Conservation (phyloP, 1,284 basidiomycete genomes). For the Ceratobasidium sp. region DNA sequence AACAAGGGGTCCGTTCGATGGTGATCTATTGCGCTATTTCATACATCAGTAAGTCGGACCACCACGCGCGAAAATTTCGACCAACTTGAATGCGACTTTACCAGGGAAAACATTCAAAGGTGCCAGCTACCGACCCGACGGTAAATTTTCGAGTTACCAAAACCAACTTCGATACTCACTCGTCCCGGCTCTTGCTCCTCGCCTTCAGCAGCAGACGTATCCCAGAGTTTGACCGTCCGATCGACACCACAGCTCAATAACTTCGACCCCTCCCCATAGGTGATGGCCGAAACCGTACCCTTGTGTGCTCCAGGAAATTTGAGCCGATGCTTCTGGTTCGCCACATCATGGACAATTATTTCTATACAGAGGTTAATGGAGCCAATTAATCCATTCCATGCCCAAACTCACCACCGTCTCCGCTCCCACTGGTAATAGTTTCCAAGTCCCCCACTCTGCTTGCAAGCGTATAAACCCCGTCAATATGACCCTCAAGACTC, state of each 20-base stretch:
- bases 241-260: constrained; percentile 93
- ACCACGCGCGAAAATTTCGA: constrained; percentile 16
- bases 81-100: constrained; percentile 87
- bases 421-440: constrained; percentile 90
- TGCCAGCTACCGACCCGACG: constrained; percentile 1
- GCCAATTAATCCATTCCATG: neutral
- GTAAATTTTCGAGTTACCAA: constrained; percentile 16
- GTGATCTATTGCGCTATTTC: constrained; percentile 76
- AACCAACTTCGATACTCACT: constrained; percentile 45
- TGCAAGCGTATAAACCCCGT: constrained; percentile 90
- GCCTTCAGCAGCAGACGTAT: constrained; percentile 48
- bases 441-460: constrained; percentile 80
- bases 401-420: constrained; percentile 82
- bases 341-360: constrained; percentile 88
- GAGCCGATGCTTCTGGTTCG: constrained; percentile 68
- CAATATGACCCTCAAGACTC: constrained; percentile 89
- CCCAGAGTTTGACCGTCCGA: constrained; percentile 91
- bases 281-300: constrained; percentile 89
- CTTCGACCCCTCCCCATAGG: constrained; percentile 70
- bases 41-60: constrained; percentile 38
- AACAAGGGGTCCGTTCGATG: constrained; percentile 88
- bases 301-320: constrained; percentile 85
- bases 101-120: constrained; percentile 79
- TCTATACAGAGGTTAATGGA: constrained; percentile 54
- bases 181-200: constrained; percentile 46